phyloP scores from a whole-genome alignment of 2,329 filamentous ascomycete genomes.

The Pseudocercospora pini-densiflorae region DNA sequence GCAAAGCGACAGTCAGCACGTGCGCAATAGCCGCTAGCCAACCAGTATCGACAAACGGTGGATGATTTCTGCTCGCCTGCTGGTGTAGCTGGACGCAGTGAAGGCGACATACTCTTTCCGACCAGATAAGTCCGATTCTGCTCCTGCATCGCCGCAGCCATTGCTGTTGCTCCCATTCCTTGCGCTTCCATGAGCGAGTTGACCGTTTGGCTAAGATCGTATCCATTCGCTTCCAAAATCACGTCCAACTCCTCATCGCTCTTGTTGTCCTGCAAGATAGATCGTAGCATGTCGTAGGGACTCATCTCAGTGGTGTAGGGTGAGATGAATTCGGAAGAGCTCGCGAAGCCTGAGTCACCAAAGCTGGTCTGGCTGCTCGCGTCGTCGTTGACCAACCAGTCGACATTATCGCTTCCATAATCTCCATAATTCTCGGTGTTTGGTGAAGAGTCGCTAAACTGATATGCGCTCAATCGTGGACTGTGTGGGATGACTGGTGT shows the following conservation, averaged over 20 bases:
- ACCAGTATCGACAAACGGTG: conserved; percentile 95
- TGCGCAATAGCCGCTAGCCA: conserved; percentile 93
- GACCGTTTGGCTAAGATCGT: conserved; percentile 91
- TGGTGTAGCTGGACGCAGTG: conserved; percentile 75
- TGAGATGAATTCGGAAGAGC: conserved; percentile 76
- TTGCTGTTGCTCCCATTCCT: conserved; percentile 50
- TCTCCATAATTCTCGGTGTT: conserved; percentile 88
- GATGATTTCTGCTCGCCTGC: conserved; percentile 77
- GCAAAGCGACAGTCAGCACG: conserved; percentile 96
- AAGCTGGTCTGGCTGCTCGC: conserved; percentile 80
- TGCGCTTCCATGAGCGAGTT: conserved; percentile 82
- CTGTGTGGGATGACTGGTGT: conserved; percentile 92
- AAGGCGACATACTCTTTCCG: conserved; percentile 83
- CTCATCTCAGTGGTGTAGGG: conserved; percentile 85
- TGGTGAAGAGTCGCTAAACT: conserved; percentile 84
- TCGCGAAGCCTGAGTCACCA: conserved; percentile 73
- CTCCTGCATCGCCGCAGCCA: conserved; percentile 33
- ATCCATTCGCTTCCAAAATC: conserved; percentile 86
- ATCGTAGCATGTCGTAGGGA: conserved; percentile 95
- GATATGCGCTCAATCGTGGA: conserved; percentile 91
- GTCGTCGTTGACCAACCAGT: conserved; percentile 90
- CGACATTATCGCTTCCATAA: conserved; percentile 90
- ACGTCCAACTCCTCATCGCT: conserved; percentile 93
- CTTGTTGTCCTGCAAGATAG: conserved; percentile 85
- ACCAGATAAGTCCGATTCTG: conserved; percentile 70